Base-by-base conservation (phyloP, 2,329 filamentous ascomycete species). In the Fusarium burgessii region DNA sequence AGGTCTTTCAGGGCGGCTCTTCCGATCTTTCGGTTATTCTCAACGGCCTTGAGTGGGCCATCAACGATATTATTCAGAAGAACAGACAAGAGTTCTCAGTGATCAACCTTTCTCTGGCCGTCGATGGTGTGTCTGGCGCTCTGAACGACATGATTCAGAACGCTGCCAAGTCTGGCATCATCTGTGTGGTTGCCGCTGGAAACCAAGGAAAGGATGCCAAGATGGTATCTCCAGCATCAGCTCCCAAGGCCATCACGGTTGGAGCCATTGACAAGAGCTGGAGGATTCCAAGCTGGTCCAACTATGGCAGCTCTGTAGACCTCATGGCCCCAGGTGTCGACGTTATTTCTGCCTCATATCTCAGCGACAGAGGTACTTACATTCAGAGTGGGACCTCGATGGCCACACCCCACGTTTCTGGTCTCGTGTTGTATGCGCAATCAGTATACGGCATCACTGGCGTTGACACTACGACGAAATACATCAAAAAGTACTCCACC, bases 331-430 rank as follows among this genome's bases (percentile, higher is more conserved):
- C 87, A 4, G 87, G 87, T 17, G 78, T 81, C 35, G 72, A 69
- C 60, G 78, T 88, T 52, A 73, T 84, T 6, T 86, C 83, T 42
- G 78, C 88, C 15, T 88, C 84, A 82, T 83, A 81, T 70, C 79
- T 82, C 55, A 75, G 77, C 74, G 82, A 77, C 54, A 80, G 75
- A 15, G 82, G 85, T 41, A 84, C 78, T 33, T 81, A 82, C 62
- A 81, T 76, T 43, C 83, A 89, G 74, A 85, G 82, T 10, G 90
- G 90, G 18, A 92, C 90, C 6, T 89, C 85, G 15, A 91, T 91
- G 89, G 87, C 89, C 10, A 80, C 83, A 3, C 89, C 90, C 3
- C 89, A 91, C 73, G 82, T 91, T 59, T 82, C 86, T 38, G 90
- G 90, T 27, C 80, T 92, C 20, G 87, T 73, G n/a, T 77, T 83